Evolutionary conservation across 1,284 basidiomycete genomes (phyloP).

Genomic region (Leccinum idahoense): DNA sequence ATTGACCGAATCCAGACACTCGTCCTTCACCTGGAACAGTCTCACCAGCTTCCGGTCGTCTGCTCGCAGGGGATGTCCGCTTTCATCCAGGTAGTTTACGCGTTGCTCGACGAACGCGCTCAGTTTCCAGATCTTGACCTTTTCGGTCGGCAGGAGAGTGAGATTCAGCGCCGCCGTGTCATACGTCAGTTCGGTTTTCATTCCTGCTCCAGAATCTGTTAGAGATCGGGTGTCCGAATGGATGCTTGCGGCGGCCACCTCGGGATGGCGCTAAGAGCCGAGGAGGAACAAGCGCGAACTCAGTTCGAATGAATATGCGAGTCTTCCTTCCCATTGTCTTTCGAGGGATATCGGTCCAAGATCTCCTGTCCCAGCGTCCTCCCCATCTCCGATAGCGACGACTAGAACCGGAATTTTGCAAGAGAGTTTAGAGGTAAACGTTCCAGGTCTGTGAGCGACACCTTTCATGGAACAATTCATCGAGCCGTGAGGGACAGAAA

Average conservation of each 20-base stretch:
- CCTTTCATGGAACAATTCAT: slow-evolving; percentile 82
- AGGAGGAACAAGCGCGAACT: slow-evolving; percentile 84
- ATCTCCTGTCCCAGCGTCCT: slow-evolving; percentile 54
- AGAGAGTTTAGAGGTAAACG: slow-evolving; percentile 76
- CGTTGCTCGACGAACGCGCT: slow-evolving; percentile 72
- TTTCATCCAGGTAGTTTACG: slow-evolving; percentile 10
- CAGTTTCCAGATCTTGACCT: slow-evolving; percentile 81
- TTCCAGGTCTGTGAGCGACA: slow-evolving; percentile 80
- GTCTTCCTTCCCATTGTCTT: slow-evolving; percentile 87
- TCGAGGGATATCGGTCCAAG: slow-evolving; percentile 56
- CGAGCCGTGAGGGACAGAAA: slow-evolving; percentile 76
- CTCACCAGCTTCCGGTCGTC: slow-evolving; percentile 10
- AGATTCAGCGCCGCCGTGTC: slow-evolving; percentile 79
- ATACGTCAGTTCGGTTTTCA: slow-evolving; percentile 8
- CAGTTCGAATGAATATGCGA: slow-evolving; percentile 82
- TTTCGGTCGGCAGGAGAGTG: slow-evolving; percentile 81
- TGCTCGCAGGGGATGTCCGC: not conserved
- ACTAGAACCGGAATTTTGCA: slow-evolving; percentile 74
- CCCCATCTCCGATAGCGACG: slow-evolving; percentile 50
- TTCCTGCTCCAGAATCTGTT: slow-evolving; percentile 4
- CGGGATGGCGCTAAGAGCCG: slow-evolving; percentile 36
- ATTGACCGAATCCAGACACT: slow-evolving; percentile 59
- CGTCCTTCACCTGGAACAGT: slow-evolving; percentile 19
- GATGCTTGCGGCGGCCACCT: not conserved
- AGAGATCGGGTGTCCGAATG: not conserved